These are phyloP conservation scores for Fusarium kyushuense DNA, from an alignment of 2,329 filamentous ascomycete species.

Conservation along the genomic window DNA sequence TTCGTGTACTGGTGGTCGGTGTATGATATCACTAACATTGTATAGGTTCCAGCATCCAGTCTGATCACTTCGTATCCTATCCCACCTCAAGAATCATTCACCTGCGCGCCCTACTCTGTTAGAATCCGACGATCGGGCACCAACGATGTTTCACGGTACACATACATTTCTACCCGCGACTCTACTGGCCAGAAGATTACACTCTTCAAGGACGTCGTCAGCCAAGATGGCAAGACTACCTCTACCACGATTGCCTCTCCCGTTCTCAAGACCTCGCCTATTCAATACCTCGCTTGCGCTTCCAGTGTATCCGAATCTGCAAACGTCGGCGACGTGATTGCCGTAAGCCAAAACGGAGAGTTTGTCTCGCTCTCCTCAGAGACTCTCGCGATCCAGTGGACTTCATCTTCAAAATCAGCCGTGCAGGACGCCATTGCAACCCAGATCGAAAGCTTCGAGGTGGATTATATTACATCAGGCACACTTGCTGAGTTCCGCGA, in stretches of 20 bases:
- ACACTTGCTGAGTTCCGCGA: slow-evolving; percentile 62
- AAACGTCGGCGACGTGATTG: slow-evolving; percentile 59
- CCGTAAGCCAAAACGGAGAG: slow-evolving; percentile 71
- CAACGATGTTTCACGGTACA: slow-evolving; percentile 67
- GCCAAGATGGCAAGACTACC: slow-evolving; percentile 63
- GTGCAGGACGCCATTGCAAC: slow-evolving; percentile 53
- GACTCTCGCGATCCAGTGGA: slow-evolving; percentile 53
- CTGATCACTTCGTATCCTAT: slow-evolving; percentile 76
- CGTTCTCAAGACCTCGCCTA: slow-evolving; percentile 55
- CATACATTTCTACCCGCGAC: slow-evolving; percentile 69
- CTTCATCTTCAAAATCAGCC: slow-evolving; percentile 50
- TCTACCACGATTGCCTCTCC: slow-evolving; percentile 61
- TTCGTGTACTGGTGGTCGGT: neutral
- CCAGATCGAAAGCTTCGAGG: slow-evolving; percentile 54
- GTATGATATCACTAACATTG: slow-evolving; percentile 14
- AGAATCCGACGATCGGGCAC: slow-evolving; percentile 62
- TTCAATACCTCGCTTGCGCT: slow-evolving; percentile 53
- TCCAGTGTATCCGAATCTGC: slow-evolving; percentile 46
- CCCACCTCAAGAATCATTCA: slow-evolving; percentile 73
- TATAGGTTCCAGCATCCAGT: slow-evolving; percentile 69
- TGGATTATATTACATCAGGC: slow-evolving; percentile 64
- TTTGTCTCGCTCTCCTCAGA: slow-evolving; percentile 72
- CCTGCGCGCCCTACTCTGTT: slow-evolving; percentile 71
- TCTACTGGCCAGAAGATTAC: slow-evolving; percentile 64
- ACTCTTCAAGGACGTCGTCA: slow-evolving; percentile 69